Evolutionary conservation across 371 early-diverging fungal genomes (phyloP), one percentile per base, ranked within the genome.

Genomic region (Mucor indicus): DNA sequence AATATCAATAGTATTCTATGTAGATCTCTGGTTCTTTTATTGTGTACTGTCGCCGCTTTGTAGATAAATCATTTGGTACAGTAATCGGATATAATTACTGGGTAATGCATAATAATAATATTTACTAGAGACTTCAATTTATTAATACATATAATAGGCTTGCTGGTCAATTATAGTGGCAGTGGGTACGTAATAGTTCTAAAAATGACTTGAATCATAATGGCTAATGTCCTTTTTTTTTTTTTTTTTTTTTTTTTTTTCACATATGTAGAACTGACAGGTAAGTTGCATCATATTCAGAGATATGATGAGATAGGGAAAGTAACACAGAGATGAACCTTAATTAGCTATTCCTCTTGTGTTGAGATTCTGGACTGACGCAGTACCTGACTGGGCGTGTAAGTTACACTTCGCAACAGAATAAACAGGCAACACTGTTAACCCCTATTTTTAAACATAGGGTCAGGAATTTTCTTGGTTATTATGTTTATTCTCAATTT

Each of bases 1-100:
- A n/a, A n/a, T n/a, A n/a, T n/a, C n/a, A n/a, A 33, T 48, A 12
- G 13, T 42, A 4, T 39, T 4, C 15, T 11, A 33, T 33, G 7
- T 22, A 48, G 48, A 48, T 48, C 22, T 48, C 48, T 21, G 48
- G 60, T 13, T 59, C 60, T 5, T 59, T 59, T 12, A 59, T 55
- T 2, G 31, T 59, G 1, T 59, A 53, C 19, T 53, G 60, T 36
- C 60, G 60, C 29, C 60, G 60, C 5, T 59, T 59, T 50, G 50
- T 59, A 12, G 60, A 59, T 30, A 44, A 53, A 16, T 49, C 54
- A n/a, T 59, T 54, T 44, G 60, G 60, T 24, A 37, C 60, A 19
- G 39, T 53, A 15, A 41, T 59, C 27, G 60, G 60, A 22, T 59
- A 48, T 17, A 59, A 59, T 20, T 59, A 59, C 30, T 55, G 55